These are phyloP conservation scores for Colletotrichum sp. DNA, from an alignment of 2,329 filamentous ascomycete species.

Conservation along the genomic window DNA sequence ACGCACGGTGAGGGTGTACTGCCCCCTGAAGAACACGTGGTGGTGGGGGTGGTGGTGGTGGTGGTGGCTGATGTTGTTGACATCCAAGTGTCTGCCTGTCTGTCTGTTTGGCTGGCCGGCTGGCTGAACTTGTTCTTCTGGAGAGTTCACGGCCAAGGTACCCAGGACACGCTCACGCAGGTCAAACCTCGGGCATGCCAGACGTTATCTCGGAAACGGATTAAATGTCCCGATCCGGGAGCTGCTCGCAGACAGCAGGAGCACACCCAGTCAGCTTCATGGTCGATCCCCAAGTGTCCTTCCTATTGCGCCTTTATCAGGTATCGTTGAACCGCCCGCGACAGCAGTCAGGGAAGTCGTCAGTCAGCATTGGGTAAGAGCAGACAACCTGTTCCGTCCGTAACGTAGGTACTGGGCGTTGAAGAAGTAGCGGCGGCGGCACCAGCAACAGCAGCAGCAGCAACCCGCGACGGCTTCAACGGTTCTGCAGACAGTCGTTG, in stretches of 20 bases:
- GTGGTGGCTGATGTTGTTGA: not conserved
- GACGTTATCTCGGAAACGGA: constrained; percentile 4
- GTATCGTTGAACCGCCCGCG: not conserved
- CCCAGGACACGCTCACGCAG: not conserved
- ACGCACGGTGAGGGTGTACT: too few species aligned
- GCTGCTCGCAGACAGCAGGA: not conserved
- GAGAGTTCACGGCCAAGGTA: not conserved
- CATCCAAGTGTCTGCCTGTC: not conserved
- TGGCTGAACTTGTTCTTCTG: not conserved
- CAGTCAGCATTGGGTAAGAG: not conserved
- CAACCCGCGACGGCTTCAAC: not conserved
- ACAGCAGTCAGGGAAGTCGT: not conserved
- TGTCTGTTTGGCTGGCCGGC: not conserved
- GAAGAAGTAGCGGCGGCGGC: not conserved
- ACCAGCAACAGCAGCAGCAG: not conserved
- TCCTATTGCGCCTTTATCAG: constrained; percentile 6
- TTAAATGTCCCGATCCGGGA: constrained; percentile 4
- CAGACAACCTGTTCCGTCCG: not conserved
- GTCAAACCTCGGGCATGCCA: not conserved
- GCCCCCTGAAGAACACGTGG: not conserved
- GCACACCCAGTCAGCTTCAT: not conserved
- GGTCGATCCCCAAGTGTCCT: constrained; percentile 8
- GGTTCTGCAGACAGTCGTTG: not conserved
- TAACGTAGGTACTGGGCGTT: not conserved
- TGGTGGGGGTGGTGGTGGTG: not conserved